phyloP scores from a whole-genome alignment of 208 protist species.

The Leishmania turanica region DNA sequence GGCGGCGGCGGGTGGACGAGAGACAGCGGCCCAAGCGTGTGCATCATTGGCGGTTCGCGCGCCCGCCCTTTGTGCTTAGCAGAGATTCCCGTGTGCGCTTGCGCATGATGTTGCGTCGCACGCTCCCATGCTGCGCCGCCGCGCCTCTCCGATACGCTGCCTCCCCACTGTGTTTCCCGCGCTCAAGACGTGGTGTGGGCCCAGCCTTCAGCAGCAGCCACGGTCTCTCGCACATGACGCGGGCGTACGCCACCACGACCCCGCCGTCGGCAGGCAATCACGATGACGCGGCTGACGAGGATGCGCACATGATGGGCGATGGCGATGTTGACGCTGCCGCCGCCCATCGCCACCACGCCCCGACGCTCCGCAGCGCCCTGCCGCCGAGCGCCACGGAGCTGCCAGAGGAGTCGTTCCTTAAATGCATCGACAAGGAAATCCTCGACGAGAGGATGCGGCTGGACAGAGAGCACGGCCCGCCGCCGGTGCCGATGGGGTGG shows the following conservation, averaged over 20 bases:
- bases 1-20: background rate
- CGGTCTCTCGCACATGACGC: background rate
- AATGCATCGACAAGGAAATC: constrained; percentile 90
- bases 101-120: background rate
- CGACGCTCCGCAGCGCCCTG: constrained; percentile 47
- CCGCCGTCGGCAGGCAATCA: background rate
- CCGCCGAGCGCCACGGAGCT: constrained; percentile 60
- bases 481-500: constrained; percentile 68
- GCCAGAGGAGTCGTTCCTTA: constrained; percentile 67
- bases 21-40: background rate
- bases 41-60: background rate
- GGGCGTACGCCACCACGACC: constrained; percentile 3
- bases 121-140: background rate
- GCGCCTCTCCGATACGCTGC: background rate
- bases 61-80: background rate
- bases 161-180: background rate
- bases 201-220: background rate
- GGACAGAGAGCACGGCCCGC: constrained; percentile 77
- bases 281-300: background rate
- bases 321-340: background rate
- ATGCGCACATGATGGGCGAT: background rate
- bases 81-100: background rate
- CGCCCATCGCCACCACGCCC: constrained; percentile 5
- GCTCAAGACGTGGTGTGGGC: background rate
- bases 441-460: constrained; percentile 79